A percentile compares a stretch with the other conserved stretches of the same genome.
phyloP scores from a whole-genome alignment of 352 stramenopile genomes.

The Globisporangium megalacanthum region DNA sequence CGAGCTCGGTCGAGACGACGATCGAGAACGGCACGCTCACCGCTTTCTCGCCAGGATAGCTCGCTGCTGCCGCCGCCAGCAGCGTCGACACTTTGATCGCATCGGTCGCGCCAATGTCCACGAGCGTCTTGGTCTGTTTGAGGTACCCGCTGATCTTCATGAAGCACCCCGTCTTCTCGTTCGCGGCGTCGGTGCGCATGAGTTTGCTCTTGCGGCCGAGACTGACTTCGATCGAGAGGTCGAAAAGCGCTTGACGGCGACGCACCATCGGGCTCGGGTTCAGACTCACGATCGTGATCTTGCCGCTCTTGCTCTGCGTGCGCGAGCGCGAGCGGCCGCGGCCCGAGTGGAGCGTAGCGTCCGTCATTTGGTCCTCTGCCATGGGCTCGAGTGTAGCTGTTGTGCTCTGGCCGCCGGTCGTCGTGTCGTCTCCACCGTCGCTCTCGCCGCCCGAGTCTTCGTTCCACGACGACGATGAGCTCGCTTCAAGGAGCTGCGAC shows the following conservation, averaged over 20 bases:
- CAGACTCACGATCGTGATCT: slow-evolving; percentile 19
- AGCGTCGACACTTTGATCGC: slow-evolving; percentile 48
- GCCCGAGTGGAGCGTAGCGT: background rate
- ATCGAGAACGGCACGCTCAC: slow-evolving; percentile 50
- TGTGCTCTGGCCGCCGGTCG: slow-evolving; percentile 5
- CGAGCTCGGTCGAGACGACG: slow-evolving; percentile 46
- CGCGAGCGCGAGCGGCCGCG: background rate
- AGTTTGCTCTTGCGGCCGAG: slow-evolving; percentile 49
- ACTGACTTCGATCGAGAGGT: slow-evolving; percentile 55
- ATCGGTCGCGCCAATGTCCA: slow-evolving; percentile 62
- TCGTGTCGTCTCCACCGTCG: slow-evolving; percentile 5
- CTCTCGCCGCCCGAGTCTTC: slow-evolving; percentile 21
- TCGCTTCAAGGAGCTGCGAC: slow-evolving; percentile 14
- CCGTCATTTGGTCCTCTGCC: slow-evolving; percentile 10
- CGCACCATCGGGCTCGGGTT: slow-evolving; percentile 9
- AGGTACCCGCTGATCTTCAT: slow-evolving; percentile 48
- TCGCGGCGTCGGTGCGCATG: slow-evolving; percentile 27
- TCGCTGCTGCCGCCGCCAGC: slow-evolving; percentile 20
- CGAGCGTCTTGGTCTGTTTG: slow-evolving; percentile 27
- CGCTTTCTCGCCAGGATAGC: slow-evolving; percentile 13
- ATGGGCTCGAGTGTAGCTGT: slow-evolving; percentile 13
- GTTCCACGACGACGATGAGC: slow-evolving; percentile 21
- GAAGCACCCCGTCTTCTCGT: slow-evolving; percentile 47
- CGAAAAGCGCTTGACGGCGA: slow-evolving; percentile 19
- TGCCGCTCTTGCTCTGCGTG: slow-evolving; percentile 8